Evolutionary conservation across 495 filamentous ascomycete genomes (phyloP).

Genomic region (Trichocladium uniseriatum): DNA sequence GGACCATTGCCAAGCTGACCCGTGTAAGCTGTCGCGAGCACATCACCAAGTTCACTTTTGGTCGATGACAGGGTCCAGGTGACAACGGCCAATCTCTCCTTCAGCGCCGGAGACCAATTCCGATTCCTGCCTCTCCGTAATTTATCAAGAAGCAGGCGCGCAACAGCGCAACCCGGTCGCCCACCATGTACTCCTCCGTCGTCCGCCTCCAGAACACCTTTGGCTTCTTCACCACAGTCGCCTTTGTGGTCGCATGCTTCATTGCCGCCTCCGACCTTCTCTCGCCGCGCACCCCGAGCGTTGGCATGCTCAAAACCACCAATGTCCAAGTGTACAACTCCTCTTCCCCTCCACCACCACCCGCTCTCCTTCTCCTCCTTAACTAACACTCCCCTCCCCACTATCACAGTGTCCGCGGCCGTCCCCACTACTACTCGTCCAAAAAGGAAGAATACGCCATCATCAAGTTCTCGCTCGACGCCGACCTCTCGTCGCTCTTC

Average conservation of each 20-base stretch:
- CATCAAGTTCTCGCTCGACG: conserved; percentile 83
- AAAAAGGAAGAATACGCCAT: conserved; percentile 93
- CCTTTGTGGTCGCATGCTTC: conserved; percentile 66
- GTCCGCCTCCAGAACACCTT: conserved; percentile 86
- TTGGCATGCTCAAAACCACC: conserved; percentile 54
- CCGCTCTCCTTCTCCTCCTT: not conserved
- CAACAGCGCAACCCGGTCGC: conserved; percentile 2
- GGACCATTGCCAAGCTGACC: conserved; percentile 3
- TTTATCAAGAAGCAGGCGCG: not conserved
- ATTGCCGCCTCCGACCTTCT: conserved; percentile 71
- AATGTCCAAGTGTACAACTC: conserved; percentile 78
- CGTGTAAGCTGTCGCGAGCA: not conserved
- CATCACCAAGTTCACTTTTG: not conserved
- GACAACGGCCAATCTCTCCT: conserved; percentile 1
- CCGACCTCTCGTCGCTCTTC: conserved; percentile 82
- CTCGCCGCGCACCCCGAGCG: conserved; percentile 56
- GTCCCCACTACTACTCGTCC: conserved; percentile 85
- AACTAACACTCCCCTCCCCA: conserved; percentile 8
- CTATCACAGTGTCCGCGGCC: conserved; percentile 76
- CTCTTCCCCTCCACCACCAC: not conserved
- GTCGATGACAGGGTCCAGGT: conserved; percentile 9
- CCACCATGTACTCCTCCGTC: conserved; percentile 75
- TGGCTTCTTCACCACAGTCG: conserved; percentile 94
- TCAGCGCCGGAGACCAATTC: not conserved
- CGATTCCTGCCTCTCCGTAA: no score